These are phyloP conservation scores for Trapa bicornis DNA, from an alignment of 345 rosid genomes.

Conservation along the genomic window DNA sequence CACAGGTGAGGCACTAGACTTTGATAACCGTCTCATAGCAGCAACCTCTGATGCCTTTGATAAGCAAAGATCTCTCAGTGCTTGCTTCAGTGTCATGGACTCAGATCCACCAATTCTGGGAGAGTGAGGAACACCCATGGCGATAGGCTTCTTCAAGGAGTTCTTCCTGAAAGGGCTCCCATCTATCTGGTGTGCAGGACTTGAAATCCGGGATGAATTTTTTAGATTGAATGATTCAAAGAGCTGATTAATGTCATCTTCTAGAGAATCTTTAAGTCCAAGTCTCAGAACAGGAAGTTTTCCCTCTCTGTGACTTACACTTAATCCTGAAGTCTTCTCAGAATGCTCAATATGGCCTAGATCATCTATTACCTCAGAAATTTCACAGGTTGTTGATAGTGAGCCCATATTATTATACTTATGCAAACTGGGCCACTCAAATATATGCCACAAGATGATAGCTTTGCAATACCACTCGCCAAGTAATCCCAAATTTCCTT, in stretches of 20 bases:
- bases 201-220: constrained; percentile 37
- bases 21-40: constrained; percentile 57
- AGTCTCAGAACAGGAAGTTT: constrained; percentile 36
- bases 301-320: constrained; percentile 20
- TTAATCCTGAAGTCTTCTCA: constrained; percentile 31
- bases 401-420: constrained; percentile 43
- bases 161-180: constrained; percentile 44
- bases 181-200: constrained; percentile 36
- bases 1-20: constrained; percentile 40
- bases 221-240: constrained; percentile 63
- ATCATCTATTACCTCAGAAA: constrained; percentile 62
- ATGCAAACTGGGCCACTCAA: not conserved
- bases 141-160: constrained; percentile 58
- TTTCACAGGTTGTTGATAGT: constrained; percentile 50
- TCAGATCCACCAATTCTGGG: constrained; percentile 55
- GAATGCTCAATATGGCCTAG: constrained; percentile 27
- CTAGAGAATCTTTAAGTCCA: constrained; percentile 50
- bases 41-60: constrained; percentile 96
- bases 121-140: constrained; percentile 45
- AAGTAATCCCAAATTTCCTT: constrained; percentile 1
- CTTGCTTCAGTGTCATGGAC: constrained; percentile 69
- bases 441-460: not conserved
- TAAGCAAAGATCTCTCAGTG: constrained; percentile 74
- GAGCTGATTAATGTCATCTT: constrained; percentile 73
- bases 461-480: not conserved